Base-by-base conservation (phyloP, 1,139 yeast species). In the Pichia sp. region DNA sequence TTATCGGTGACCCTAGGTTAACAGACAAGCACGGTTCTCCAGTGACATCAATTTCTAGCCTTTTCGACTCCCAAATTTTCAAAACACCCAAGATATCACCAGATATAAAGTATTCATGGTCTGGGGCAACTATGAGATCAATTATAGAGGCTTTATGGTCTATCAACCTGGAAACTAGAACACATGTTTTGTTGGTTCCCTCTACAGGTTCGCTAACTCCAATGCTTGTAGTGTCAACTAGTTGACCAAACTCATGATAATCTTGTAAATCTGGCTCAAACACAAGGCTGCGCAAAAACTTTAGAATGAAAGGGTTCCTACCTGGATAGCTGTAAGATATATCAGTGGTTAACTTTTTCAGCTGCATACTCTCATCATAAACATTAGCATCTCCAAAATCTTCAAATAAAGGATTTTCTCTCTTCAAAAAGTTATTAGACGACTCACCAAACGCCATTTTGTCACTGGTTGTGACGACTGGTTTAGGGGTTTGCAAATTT, bases 11-110 rank as follows among this genome's bases (percentile, higher is more conserved):
- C 0, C 77, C 76, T 51, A 84, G 69, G 45, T 78, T 76, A 1
- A 79, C 64, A 1, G 78, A 71, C 6, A 81, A 62, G 7, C 80
- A 75, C 0, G 96, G 79, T 31, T 81, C 76, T 47, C 85, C 82
- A 3, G 84, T 76, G 1, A 84, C 82, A 52, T 84, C 85, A 58
- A 79, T 80, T 55, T 85, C 90, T 47, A 92, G 71, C 56, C 84
- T 80, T 13, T 73, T 67, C 1, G 84, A 71, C 63, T 90, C 96
- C 98, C 98, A 93, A 0, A 93, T 70, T 59, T 82, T 85, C 47
- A 93, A 64, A 2, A 72, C 64, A 0, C 98, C 97, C 50, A 79
- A 77, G 47, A 83, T 85, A 4, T 95, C 87, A 3, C 92, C 96
- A 0, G 95, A 85, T 2, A 90, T 73, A 61, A 93, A 85, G 62